phyloP scores from a whole-genome alignment of 2,329 filamentous ascomycete genomes.

The Coniella lustricola region DNA sequence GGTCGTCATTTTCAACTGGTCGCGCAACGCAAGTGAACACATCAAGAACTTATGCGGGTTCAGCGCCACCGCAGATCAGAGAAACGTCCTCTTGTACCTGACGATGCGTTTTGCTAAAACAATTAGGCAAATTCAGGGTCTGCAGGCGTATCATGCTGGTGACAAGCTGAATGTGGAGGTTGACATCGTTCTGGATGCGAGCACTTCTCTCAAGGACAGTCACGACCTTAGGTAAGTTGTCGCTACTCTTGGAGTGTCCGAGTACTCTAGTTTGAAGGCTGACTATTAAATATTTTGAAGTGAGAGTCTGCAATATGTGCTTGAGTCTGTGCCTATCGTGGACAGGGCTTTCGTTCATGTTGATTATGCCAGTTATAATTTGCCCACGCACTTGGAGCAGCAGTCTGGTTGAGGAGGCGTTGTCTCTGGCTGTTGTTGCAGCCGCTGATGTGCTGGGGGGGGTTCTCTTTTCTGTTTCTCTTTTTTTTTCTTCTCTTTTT shows the following conservation, averaged over 20 bases:
- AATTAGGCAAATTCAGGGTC: conserved; percentile 77
- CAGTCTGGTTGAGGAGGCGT: conserved; percentile 21
- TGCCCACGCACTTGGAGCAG: conserved; percentile 51
- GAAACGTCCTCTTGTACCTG: conserved; percentile 80
- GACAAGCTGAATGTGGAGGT: conserved; percentile 79
- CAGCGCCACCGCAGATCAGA: conserved; percentile 70
- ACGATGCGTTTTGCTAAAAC: conserved; percentile 90
- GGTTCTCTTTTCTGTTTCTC: too few species aligned
- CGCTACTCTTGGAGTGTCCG: background rate
- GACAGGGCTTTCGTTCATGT: conserved; percentile 65
- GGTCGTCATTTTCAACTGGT: conserved; percentile 77
- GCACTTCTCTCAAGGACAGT: conserved; percentile 67
- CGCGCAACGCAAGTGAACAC: conserved; percentile 63
- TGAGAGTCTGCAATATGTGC: conserved; percentile 73
- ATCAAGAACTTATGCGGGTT: conserved; percentile 76
- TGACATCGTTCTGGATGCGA: conserved; percentile 75
- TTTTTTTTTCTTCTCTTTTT: too few species aligned
- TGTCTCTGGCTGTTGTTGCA: too few species aligned
- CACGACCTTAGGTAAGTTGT: conserved; percentile 58
- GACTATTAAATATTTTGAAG: conserved; percentile 26
- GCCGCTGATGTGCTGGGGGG: too few species aligned
- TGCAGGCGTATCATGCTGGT: conserved; percentile 78
- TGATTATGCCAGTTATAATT: conserved; percentile 56
- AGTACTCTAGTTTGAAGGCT: too few species aligned
- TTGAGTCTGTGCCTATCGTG: conserved; percentile 76